A percentile compares a stretch with the other conserved stretches of the same genome.
Evolutionary conservation across 768 basidiomycete genomes (phyloP).

Genomic region (Tylopilus rubrobrunneus): DNA sequence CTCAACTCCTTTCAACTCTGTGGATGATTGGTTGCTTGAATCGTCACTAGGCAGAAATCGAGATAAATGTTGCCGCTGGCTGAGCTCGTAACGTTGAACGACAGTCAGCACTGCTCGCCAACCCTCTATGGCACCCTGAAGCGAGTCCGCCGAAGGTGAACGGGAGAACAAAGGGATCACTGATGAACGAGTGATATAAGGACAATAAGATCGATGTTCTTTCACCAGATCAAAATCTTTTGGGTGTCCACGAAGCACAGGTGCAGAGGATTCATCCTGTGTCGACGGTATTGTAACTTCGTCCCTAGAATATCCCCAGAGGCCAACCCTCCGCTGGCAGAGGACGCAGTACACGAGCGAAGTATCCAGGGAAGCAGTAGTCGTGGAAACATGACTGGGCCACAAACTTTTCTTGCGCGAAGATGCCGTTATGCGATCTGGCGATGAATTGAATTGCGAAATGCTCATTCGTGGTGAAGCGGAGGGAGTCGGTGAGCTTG

Average conservation of each 20-base stretch:
- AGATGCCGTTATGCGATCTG: conserved; percentile 7
- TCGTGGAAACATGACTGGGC: not conserved
- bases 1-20: conserved; percentile 49
- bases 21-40: conserved; percentile 31
- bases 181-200: conserved; percentile 75
- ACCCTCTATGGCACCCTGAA: conserved; percentile 50
- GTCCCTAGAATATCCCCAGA: conserved; percentile 65
- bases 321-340: conserved; percentile 74
- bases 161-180: conserved; percentile 52
- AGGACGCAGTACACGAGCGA: conserved; percentile 60
- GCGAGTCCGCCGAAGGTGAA: conserved; percentile 19
- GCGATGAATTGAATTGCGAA: conserved; percentile 15
- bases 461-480: conserved; percentile 20
- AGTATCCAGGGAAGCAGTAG: conserved; percentile 34
- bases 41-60: conserved; percentile 25
- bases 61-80: conserved; percentile 46
- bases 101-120: conserved; percentile 78
- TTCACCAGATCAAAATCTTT: conserved; percentile 71
- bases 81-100: conserved; percentile 61
- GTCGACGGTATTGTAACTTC: not conserved
- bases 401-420: conserved; percentile 7
- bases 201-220: conserved; percentile 83
- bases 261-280: conserved; percentile 14
- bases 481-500: conserved; percentile 21
- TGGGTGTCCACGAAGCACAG: conserved; percentile 21